Base-by-base conservation (phyloP, 2,329 filamentous ascomycete genomes). In the Fusarium cyanostomum region DNA sequence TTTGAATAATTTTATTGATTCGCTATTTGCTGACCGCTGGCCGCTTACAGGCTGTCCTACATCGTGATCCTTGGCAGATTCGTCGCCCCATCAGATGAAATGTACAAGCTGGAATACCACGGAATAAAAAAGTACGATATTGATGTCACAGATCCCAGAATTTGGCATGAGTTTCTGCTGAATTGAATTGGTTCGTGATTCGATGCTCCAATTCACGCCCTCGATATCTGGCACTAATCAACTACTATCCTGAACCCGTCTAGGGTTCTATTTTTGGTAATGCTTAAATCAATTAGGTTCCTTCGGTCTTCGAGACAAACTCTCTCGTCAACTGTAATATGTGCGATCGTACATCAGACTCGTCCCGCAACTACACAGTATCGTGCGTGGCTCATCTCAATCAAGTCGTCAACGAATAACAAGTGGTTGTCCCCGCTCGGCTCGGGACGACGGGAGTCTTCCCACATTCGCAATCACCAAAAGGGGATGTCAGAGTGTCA, bases 371-470 rank as follows among this genome's bases (percentile, higher is more conserved):
- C 5, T 27, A 10, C 16, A 13, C 28, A 34, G 37, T 35, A 49
- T 46, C 43, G 30, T 39, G 34, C 35, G 38, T 42, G 42, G 31
- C 49, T 65, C 46, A 27, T 15, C 31, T 8, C 34, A 27, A 31
- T 46, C 44, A 12, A 34, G 41, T 30, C 31, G 15, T 37, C 24
- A 18, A 27, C 34, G 38, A 53, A 63, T 63, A 28, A 27, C 41
- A 41, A 33, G 45, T 13, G 31, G 21, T 45, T 27, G 13, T 52
- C 62, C 33, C 62, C 62, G 42, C 62, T 66, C 28, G 26, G 34
- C 21, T 8, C 18, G 39, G 27, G n/a, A 34, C 26, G 21, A 21
- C 21, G 21, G 21, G 28, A 39, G 16, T 39, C 26, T 38, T 34
- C 16, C 35, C 16, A 27, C 34, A 24, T 37, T 49, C 33, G 35